Conservation (phyloP, 106 monocot genomes). For the Dioscorea alata region DNA sequence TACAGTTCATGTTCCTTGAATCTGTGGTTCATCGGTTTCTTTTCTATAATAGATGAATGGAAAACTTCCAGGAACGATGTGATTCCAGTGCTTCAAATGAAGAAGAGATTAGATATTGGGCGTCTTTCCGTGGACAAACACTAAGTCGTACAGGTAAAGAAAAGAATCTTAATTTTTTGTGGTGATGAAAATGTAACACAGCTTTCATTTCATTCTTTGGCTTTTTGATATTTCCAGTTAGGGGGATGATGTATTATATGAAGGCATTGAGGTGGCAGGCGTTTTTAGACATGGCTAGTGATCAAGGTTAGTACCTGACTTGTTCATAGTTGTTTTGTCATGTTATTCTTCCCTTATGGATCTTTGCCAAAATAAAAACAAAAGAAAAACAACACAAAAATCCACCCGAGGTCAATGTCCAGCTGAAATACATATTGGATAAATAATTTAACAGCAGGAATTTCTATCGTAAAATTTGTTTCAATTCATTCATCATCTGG, state of each 20-base stretch:
- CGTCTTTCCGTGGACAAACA: constrained; percentile 77
- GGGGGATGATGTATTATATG: constrained; percentile 82
- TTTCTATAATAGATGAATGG: constrained; percentile 49
- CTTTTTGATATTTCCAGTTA: constrained; percentile 21
- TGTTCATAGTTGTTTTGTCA: too few relatives aligned
- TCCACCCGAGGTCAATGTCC: too few relatives aligned
- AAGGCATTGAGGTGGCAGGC: constrained; percentile 60
- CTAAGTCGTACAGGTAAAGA: constrained; percentile 65
- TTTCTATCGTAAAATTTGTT: too few relatives aligned
- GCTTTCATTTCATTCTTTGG: too few relatives aligned
- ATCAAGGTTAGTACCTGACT: constrained; percentile 24
- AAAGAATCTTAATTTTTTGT: background rate
- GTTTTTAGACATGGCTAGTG: constrained; percentile 46
- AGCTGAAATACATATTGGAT: too few relatives aligned
- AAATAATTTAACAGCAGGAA: too few relatives aligned
- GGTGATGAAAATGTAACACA: too few relatives aligned
- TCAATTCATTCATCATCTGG: too few relatives aligned
- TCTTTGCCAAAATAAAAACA: too few relatives aligned
- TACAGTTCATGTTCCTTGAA: background rate
- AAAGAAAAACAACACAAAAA: too few relatives aligned
- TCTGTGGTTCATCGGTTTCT: background rate
- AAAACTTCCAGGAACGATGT: constrained; percentile 58
- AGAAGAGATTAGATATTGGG: constrained; percentile 60
- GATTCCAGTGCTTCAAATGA: constrained; percentile 27
- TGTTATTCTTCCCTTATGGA: too few relatives aligned